Percentiles rank a stretch among this genome's conserved stretches.
Evolutionary conservation across 2,329 filamentous ascomycete species (phyloP).

Genomic region (Cylindrodendrum hubeiense): DNA sequence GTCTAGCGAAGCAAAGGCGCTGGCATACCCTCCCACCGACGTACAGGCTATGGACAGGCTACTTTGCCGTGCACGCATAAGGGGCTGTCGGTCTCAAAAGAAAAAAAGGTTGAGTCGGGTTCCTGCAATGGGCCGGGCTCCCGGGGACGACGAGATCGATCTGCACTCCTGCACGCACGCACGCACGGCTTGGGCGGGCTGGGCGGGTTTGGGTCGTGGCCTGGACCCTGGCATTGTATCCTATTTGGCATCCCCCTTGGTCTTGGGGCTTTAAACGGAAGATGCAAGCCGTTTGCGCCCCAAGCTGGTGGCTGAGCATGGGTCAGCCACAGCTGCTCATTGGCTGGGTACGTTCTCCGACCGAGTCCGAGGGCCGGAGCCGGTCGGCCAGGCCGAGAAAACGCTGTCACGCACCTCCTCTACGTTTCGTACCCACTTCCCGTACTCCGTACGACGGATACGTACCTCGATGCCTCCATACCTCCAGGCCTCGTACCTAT

Average conservation of each 20-base stretch:
- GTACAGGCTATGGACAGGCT: neutral
- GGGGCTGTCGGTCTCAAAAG: constrained; percentile 11
- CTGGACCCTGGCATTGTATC: constrained; percentile 7
- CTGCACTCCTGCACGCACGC: constrained; percentile 4
- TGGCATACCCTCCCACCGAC: constrained; percentile 6
- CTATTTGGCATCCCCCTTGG: neutral
- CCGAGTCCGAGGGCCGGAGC: constrained; percentile 34
- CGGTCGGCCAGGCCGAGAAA: constrained; percentile 40
- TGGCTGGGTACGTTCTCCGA: constrained; percentile 31
- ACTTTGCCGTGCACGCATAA: neutral
- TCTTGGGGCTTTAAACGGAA: neutral
- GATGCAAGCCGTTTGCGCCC: constrained; percentile 4
- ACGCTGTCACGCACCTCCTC: constrained; percentile 27
- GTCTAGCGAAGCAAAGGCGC: constrained; percentile 2
- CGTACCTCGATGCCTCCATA: neutral
- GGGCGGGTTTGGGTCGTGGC: constrained; percentile 6
- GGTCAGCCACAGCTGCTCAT: constrained; percentile 32
- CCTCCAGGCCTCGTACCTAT: neutral
- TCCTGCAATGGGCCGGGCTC: constrained; percentile 18
- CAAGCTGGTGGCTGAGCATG: constrained; percentile 33
- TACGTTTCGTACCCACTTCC: constrained; percentile 9
- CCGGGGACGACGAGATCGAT: constrained; percentile 25
- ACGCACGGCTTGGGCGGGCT: constrained; percentile 12
- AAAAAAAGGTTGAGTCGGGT: constrained; percentile 14
- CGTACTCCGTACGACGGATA: neutral